These are phyloP conservation scores for Collariella sp. DNA, from an alignment of 495 filamentous ascomycete species.

Conservation along the genomic window DNA sequence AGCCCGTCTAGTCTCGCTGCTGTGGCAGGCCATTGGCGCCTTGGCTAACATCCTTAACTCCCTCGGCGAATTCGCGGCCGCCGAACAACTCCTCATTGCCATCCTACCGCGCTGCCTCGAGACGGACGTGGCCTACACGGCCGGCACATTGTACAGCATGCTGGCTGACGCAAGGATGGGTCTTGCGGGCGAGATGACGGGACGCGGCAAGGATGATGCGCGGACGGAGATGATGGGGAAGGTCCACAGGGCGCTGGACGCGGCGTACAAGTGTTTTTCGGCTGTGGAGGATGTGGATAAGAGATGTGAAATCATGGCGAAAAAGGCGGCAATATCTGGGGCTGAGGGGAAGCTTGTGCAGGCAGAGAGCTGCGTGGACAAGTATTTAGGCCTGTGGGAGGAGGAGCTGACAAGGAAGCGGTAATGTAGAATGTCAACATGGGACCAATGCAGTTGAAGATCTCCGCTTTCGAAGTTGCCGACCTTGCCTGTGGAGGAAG, in stretches of 20 bases:
- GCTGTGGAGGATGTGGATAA: conserved; percentile 64
- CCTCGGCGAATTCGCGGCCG: conserved; percentile 66
- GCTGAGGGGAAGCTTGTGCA: conserved; percentile 59
- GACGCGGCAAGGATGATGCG: not conserved
- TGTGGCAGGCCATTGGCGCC: conserved; percentile 70
- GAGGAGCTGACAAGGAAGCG: conserved; percentile 23
- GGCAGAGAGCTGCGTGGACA: conserved; percentile 67
- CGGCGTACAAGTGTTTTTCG: conserved; percentile 55
- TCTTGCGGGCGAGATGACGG: conserved; percentile 50
- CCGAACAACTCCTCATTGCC: conserved; percentile 56
- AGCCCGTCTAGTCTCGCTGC: conserved; percentile 57
- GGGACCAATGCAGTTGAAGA: no score
- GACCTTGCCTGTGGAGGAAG: no score
- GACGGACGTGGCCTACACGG: conserved; percentile 55
- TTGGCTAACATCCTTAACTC: conserved; percentile 61
- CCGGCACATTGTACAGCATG: conserved; percentile 61
- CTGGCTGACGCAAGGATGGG: conserved; percentile 82
- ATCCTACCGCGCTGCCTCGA: conserved; percentile 80
- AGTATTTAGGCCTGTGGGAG: conserved; percentile 54
- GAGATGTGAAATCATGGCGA: conserved; percentile 77
- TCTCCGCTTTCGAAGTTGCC: no score
- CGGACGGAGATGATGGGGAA: conserved; percentile 10
- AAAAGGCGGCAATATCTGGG: conserved; percentile 75
- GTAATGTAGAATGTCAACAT: not conserved
- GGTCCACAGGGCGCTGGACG: conserved; percentile 59